Evolutionary conservation across 108 stramenopile species (phyloP).

Genomic region (Skeletonema marinoi): DNA sequence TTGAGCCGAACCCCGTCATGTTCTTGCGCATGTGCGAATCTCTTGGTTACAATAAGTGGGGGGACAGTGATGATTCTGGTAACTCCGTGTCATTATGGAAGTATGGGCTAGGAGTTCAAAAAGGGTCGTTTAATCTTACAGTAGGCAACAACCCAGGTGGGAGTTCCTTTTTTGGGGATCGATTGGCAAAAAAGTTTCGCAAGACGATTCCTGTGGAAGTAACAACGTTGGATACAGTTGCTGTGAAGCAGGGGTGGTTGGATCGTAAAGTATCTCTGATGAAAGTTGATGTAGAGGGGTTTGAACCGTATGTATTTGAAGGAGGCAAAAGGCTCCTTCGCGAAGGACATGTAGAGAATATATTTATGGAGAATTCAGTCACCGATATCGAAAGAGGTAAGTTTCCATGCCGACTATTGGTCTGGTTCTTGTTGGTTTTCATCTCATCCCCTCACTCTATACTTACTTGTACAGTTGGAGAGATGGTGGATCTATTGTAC

Average conservation of each 20-base stretch:
- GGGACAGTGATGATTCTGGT: background rate
- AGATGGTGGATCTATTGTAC: conserved; percentile 17
- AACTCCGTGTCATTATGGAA: conserved; percentile 1
- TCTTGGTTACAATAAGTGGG: conserved; percentile 27
- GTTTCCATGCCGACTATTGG: background rate
- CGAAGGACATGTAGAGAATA: conserved; percentile 28
- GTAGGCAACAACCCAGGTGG: conserved; percentile 38
- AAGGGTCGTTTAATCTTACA: conserved; percentile 22
- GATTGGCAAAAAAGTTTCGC: conserved; percentile 39
- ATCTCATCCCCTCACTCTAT: background rate
- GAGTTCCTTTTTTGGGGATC: conserved; percentile 21
- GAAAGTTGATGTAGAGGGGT: conserved; percentile 48
- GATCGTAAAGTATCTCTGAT: conserved; percentile 18
- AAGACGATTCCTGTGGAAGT: conserved; percentile 25
- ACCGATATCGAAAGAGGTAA: background rate
- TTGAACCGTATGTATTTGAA: conserved; percentile 21
- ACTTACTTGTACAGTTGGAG: background rate
- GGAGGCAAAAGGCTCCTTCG: conserved; percentile 17
- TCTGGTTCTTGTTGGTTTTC: background rate
- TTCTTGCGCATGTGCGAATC: conserved; percentile 33
- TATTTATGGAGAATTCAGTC: conserved; percentile 40
- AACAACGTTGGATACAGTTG: conserved; percentile 28
- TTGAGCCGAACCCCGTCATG: conserved; percentile 47
- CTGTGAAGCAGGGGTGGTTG: conserved; percentile 32
- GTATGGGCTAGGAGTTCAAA: conserved; percentile 22